Conservation (phyloP, 306 rosid species). For the Morella rubra region DNA sequence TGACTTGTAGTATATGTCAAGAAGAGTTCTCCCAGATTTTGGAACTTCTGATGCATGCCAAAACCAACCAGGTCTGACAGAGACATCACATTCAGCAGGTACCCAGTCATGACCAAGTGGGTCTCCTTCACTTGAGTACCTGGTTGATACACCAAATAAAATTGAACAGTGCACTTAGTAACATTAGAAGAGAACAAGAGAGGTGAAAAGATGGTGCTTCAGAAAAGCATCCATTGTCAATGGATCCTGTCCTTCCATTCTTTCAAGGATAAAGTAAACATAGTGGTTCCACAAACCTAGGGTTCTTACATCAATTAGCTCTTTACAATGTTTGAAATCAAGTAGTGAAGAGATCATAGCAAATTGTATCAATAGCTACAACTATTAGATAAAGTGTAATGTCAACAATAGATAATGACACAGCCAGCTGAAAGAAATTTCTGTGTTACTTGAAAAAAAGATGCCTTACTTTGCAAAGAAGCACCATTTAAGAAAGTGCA, state of each 20-base stretch:
- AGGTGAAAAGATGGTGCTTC: neutral
- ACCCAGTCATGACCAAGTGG: constrained; percentile 77
- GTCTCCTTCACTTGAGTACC: constrained; percentile 66
- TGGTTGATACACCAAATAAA: constrained; percentile 32
- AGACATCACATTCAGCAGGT: constrained; percentile 85
- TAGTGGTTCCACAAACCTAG: neutral
- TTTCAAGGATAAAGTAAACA: neutral
- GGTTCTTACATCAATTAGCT: neutral
- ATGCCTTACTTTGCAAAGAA: too few species aligned
- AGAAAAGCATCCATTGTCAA: neutral
- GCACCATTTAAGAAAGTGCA: too few species aligned
- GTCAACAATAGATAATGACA: too few species aligned
- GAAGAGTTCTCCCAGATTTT: constrained; percentile 70
- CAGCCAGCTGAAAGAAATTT: too few species aligned
- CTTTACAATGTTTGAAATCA: neutral
- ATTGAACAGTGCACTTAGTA: too few species aligned
- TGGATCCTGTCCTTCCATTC: neutral
- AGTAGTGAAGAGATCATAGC: neutral
- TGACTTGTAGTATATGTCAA: constrained; percentile 80
- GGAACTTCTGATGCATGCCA: constrained; percentile 86
- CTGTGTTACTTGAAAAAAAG: too few species aligned
- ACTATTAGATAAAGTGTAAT: too few species aligned
- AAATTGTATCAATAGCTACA: neutral
- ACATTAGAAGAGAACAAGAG: too few species aligned
- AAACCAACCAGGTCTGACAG: constrained; percentile 91